Percentiles rank a stretch among this genome's conserved stretches.
Conservation (phyloP, 495 filamentous ascomycete species). For the Apodospora peruviana region DNA sequence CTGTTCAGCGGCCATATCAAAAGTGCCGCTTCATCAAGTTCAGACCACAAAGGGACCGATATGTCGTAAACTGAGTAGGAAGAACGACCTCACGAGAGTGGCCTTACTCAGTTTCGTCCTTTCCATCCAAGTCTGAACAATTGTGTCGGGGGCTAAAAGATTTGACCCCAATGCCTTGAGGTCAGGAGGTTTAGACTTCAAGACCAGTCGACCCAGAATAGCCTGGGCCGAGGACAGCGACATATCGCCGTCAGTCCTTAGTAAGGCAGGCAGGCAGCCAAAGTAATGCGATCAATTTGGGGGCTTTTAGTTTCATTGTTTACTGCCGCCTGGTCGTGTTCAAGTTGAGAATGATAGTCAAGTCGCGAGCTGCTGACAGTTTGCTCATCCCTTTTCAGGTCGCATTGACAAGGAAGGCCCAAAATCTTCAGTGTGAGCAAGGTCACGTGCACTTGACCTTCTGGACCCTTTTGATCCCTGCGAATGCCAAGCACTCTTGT, state of each 20-base stretch:
- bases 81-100: too few species aligned
- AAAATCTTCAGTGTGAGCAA: neutral
- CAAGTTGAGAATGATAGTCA: too few species aligned
- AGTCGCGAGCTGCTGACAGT: too few species aligned
- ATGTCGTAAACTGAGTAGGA: neutral
- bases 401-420: neutral
- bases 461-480: neutral
- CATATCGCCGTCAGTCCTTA: neutral
- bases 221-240: too few species aligned
- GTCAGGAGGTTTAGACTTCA: too few species aligned
- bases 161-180: neutral
- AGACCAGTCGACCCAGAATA: too few species aligned
- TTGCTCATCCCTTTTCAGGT: too few species aligned
- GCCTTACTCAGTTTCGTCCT: too few species aligned
- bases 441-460: slow-evolving; percentile 1
- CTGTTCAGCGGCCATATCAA: neutral
- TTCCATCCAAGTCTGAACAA: neutral
- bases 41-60: neutral
- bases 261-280: neutral
- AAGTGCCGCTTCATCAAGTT: neutral
- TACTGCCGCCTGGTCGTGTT: neutral
- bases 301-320: neutral
- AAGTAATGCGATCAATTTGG: too few species aligned
- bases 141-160: neutral
- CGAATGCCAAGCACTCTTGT: neutral